phyloP scores from a whole-genome alignment of 768 basidiomycete species.

The Boletus pseudopeckii region DNA sequence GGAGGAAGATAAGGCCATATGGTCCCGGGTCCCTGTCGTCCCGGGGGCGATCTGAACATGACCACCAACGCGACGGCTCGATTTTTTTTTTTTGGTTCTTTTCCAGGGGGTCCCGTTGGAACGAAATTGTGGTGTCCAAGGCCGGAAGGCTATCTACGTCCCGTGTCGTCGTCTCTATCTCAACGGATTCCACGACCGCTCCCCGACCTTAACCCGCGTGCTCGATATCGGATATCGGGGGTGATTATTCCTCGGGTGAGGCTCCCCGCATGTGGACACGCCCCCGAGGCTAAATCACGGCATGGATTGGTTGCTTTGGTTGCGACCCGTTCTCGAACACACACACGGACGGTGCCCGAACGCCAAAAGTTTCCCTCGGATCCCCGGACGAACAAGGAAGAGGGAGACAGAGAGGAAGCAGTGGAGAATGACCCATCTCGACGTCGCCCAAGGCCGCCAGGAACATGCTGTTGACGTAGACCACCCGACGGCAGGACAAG shows the following conservation, averaged over 20 bases:
- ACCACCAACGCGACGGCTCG: background rate
- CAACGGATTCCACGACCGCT: background rate
- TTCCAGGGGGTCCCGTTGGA: background rate
- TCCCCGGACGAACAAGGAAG: background rate
- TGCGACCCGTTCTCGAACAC: background rate
- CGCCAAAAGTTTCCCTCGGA: background rate
- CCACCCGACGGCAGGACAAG: background rate
- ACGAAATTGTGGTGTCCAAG: no score
- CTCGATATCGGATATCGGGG: background rate
- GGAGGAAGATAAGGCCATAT: constrained; percentile 3
- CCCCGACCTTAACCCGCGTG: constrained; percentile 7
- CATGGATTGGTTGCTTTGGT: background rate
- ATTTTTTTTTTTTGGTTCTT: background rate
- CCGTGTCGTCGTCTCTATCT: background rate
- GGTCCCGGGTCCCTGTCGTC: background rate
- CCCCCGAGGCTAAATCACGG: no score
- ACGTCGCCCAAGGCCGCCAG: background rate
- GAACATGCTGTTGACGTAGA: background rate
- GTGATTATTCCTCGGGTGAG: no score
- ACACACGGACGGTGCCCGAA: constrained; percentile 1
- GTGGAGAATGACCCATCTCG: background rate
- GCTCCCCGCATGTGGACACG: no score
- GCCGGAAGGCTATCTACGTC: background rate
- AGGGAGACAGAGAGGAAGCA: background rate
- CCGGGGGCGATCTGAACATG: background rate